These are phyloP conservation scores for Microdochium bolleyi DNA, from an alignment of 2,329 filamentous ascomycete species.

Conservation along the genomic window DNA sequence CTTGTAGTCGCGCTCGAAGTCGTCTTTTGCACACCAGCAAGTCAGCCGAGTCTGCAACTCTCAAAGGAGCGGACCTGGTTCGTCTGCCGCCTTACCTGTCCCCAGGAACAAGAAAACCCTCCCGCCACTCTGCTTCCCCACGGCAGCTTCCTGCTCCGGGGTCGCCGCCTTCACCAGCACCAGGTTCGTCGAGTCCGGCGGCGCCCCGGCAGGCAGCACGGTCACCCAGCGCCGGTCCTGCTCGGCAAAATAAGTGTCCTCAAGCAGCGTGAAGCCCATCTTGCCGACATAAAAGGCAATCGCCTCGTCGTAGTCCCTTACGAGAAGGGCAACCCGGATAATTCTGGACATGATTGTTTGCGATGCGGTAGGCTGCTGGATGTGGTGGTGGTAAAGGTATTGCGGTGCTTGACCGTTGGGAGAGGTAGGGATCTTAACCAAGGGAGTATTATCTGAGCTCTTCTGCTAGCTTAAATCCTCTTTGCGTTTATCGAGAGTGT, in stretches of 20 bases:
- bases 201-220: not conserved
- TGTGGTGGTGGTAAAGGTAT: too few species aligned
- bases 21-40: not conserved
- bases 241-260: not conserved
- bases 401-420: not conserved
- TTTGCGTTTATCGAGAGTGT: too few species aligned
- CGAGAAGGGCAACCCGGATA: not conserved
- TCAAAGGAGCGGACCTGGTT: too few species aligned
- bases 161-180: not conserved
- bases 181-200: not conserved
- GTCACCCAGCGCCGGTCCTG: not conserved
- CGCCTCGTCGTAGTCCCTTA: not conserved
- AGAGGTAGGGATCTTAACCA: not conserved
- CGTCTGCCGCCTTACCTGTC: not conserved
- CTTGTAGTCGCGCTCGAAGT: not conserved
- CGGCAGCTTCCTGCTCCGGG: not conserved
- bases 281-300: not conserved
- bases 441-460: too few species aligned
- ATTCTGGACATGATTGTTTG: not conserved
- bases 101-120: not conserved
- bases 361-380: too few species aligned
- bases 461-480: too few species aligned
- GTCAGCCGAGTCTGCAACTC: not conserved
- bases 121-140: not conserved
- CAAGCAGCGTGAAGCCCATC: not conserved